These are phyloP conservation scores for Castanea mollissima DNA, from an alignment of 306 rosid species.

Conservation along the genomic window DNA sequence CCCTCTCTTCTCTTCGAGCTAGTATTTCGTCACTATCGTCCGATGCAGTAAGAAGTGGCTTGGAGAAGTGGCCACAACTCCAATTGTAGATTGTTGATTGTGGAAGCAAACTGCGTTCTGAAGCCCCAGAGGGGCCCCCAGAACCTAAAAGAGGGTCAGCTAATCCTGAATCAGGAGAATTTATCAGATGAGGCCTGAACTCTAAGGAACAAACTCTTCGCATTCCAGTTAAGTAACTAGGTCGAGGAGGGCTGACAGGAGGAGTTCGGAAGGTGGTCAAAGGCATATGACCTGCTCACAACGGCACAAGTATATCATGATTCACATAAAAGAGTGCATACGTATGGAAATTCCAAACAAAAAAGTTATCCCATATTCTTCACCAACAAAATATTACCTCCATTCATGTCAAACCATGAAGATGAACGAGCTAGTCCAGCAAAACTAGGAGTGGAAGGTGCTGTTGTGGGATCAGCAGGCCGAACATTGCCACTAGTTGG, in stretches of 20 bases:
- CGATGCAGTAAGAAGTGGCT: slow-evolving; percentile 70
- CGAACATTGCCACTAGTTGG: slow-evolving; percentile 32
- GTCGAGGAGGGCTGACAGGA: slow-evolving; percentile 97
- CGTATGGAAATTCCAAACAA: neutral
- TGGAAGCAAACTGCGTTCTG: slow-evolving; percentile 87
- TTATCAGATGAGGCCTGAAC: slow-evolving; percentile 86
- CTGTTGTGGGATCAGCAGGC: slow-evolving; percentile 42
- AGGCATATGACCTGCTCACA: slow-evolving; percentile 72
- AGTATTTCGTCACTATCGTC: slow-evolving; percentile 70
- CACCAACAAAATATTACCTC: slow-evolving; percentile 48
- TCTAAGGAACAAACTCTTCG: slow-evolving; percentile 94
- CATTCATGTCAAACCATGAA: slow-evolving; percentile 97
- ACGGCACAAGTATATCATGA: slow-evolving; percentile 7
- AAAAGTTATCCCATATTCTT: slow-evolving; percentile 6
- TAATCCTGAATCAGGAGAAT: slow-evolving; percentile 84
- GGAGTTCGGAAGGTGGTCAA: slow-evolving; percentile 92
- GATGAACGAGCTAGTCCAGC: slow-evolving; percentile 87
- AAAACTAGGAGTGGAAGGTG: slow-evolving; percentile 46
- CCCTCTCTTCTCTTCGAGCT: slow-evolving; percentile 90
- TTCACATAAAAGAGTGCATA: neutral
- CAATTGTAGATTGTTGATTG: slow-evolving; percentile 89
- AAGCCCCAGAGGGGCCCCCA: slow-evolving; percentile 50
- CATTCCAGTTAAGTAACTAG: slow-evolving; percentile 78
- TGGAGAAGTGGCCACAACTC: slow-evolving; percentile 97
- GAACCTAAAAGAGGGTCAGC: slow-evolving; percentile 94